These are phyloP conservation scores for Cyphellophora europaea DNA, from an alignment of 2,329 filamentous ascomycete species.

Conservation along the genomic window DNA sequence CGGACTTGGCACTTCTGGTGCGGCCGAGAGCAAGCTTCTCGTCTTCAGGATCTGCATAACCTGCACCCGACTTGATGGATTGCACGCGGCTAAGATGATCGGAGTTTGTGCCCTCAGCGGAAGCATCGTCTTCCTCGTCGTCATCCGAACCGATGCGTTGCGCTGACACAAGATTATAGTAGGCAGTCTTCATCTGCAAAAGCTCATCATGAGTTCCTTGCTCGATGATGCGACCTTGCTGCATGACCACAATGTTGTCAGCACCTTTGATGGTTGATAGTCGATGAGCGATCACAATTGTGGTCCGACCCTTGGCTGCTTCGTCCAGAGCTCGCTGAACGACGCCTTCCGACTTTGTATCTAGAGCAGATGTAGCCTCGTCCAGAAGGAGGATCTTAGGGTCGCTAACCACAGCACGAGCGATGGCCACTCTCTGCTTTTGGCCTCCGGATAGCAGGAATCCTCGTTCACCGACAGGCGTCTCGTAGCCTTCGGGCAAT, in stretches of 20 bases:
- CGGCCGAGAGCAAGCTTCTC: constrained; percentile 29
- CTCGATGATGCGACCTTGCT: constrained; percentile 74
- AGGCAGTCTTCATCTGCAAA: constrained; percentile 60
- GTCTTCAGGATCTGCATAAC: constrained; percentile 21
- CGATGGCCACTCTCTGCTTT: constrained; percentile 94
- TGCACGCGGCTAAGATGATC: constrained; percentile 23
- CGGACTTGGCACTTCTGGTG: constrained; percentile 42
- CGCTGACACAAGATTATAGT: constrained; percentile 76
- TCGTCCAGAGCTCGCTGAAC: constrained; percentile 88
- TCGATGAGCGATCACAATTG: constrained; percentile 91
- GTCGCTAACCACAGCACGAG: constrained; percentile 79
- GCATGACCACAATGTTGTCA: constrained; percentile 94
- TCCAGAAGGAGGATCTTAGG: constrained; percentile 89
- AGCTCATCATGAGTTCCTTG: constrained; percentile 82
- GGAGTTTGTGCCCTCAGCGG: constrained; percentile 16
- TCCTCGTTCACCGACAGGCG: constrained; percentile 89
- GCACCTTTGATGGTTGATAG: constrained; percentile 90
- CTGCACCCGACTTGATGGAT: constrained; percentile 22
- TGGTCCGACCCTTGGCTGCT: constrained; percentile 78
- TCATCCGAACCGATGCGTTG: constrained; percentile 65
- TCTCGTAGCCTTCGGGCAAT: constrained; percentile 83
- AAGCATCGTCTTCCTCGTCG: constrained; percentile 23
- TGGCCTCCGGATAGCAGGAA: constrained; percentile 90
- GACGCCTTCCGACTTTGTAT: constrained; percentile 88
- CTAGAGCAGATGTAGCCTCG: constrained; percentile 86